Evolutionary conservation across 164 flowering plant genomes (phyloP).

Genomic region (Cinnamomum chago): DNA sequence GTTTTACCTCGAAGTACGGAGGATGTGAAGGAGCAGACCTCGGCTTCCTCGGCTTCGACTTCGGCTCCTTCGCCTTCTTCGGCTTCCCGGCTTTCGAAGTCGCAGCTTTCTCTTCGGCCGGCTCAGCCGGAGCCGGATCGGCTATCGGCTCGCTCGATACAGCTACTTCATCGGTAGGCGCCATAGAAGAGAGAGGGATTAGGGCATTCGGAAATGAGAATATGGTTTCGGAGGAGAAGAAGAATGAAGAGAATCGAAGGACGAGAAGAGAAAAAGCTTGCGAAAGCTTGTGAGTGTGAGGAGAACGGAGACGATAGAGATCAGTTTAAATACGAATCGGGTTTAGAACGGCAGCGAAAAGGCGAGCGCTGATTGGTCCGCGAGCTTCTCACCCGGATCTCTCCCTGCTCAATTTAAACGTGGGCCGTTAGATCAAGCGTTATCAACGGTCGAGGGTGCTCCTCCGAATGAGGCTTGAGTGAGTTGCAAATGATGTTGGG

Average conservation of each 20-base stretch:
- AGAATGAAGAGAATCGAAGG: too few relatives aligned
- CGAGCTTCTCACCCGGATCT: conserved; percentile 26
- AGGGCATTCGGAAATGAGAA: background rate
- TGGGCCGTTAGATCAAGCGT: conserved; percentile 24
- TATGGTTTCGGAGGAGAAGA: background rate
- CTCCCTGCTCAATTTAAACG: conserved; percentile 12
- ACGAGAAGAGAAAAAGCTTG: background rate
- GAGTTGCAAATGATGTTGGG: background rate
- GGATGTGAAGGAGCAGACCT: conserved; percentile 37
- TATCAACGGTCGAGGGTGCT: conserved; percentile 25
- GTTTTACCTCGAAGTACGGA: conserved; percentile 42
- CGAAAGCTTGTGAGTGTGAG: background rate
- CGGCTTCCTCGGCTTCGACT: conserved; percentile 27
- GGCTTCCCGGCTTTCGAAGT: conserved; percentile 9
- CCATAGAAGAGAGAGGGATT: conserved; percentile 13
- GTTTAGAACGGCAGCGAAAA: background rate
- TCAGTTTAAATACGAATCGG: conserved; percentile 21
- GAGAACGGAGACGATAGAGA: background rate
- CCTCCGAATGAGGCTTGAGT: conserved; percentile 3
- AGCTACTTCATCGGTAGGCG: conserved; percentile 18
- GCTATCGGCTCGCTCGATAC: conserved; percentile 5
- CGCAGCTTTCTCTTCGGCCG: conserved; percentile 13
- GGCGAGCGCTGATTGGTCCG: conserved; percentile 35
- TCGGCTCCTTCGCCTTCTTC: conserved; percentile 21
- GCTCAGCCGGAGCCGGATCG: conserved; percentile 6